A percentile compares a stretch with the other conserved stretches of the same genome.
phyloP scores from a whole-genome alignment of 495 filamentous ascomycete species.

The Hyaloscypha finlandica region DNA sequence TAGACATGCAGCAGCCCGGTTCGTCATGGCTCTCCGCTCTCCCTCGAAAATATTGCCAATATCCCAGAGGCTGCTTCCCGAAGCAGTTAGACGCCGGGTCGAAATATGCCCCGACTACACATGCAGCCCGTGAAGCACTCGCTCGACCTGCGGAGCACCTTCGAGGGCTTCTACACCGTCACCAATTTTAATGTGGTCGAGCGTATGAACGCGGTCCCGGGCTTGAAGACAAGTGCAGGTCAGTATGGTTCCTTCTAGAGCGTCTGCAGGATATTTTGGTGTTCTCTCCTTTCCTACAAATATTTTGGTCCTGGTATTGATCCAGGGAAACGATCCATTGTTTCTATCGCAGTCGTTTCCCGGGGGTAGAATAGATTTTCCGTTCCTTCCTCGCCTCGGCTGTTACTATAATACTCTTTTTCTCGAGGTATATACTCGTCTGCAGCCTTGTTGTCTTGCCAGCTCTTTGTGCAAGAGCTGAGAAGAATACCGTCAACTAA shows the following conservation, averaged over 20 bases:
- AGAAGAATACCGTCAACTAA: not conserved
- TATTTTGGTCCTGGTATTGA: not conserved
- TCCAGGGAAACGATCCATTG: not conserved
- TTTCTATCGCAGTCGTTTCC: not conserved
- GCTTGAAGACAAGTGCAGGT: slow-evolving; percentile 35
- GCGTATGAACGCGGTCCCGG: slow-evolving; percentile 30
- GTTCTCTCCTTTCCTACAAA: not conserved
- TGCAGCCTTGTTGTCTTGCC: not conserved
- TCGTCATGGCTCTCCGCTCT: not conserved
- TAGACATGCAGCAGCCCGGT: not conserved
- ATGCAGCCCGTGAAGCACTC: not conserved
- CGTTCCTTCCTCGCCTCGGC: not conserved
- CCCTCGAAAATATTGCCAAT: not conserved
- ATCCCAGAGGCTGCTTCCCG: not conserved
- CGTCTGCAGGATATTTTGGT: not conserved
- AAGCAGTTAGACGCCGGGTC: not conserved
- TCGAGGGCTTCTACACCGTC: not conserved
- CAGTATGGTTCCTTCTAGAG: slow-evolving; percentile 27
- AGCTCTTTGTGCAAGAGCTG: not conserved
- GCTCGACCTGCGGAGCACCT: not conserved
- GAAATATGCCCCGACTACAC: not conserved
- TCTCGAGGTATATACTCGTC: not conserved
- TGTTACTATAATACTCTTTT: not conserved
- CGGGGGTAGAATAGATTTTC: not conserved
- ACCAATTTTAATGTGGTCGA: slow-evolving; percentile 14